Evolutionary conservation across 2,329 filamentous ascomycete species (phyloP).

Genomic region (Colletotrichum sp.): DNA sequence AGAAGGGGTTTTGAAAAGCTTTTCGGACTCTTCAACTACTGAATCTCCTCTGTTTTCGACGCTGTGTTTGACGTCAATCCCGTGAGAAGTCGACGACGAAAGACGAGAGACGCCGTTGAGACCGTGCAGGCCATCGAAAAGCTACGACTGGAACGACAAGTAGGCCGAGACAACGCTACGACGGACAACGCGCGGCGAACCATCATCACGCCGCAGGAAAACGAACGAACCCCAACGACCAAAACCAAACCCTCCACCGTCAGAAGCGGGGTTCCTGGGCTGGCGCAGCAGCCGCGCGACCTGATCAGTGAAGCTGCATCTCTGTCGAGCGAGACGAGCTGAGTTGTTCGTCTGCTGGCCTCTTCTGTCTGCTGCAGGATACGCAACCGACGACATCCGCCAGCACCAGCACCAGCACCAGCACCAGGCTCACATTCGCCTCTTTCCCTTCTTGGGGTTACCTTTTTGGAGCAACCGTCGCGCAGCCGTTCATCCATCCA

Average conservation of each 20-base stretch:
- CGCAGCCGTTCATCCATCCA: not conserved
- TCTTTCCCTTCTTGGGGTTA: not conserved
- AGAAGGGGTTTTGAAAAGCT: not conserved
- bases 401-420: not conserved
- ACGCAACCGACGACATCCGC: not conserved
- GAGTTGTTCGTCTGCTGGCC: not conserved
- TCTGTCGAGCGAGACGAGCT: not conserved
- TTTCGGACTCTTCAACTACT: not conserved
- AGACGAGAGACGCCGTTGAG: not conserved
- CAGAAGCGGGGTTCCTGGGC: slow-evolving; percentile 10
- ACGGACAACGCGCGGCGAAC: not conserved
- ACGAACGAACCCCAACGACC: not conserved
- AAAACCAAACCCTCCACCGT: not conserved
- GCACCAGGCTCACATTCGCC: not conserved
- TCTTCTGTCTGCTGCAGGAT: not conserved
- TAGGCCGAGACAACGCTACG: slow-evolving; percentile 1
- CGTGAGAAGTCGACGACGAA: not conserved
- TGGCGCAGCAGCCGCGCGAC: slow-evolving; percentile 3
- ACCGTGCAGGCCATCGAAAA: not conserved
- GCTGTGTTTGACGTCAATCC: not conserved
- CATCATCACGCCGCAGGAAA: not conserved
- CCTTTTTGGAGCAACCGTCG: not conserved
- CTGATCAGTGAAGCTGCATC: slow-evolving; percentile 5
- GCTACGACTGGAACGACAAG: not conserved
- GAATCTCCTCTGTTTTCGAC: not conserved